phyloP scores from a whole-genome alignment of 768 basidiomycete species.

The Mycena galopus region DNA sequence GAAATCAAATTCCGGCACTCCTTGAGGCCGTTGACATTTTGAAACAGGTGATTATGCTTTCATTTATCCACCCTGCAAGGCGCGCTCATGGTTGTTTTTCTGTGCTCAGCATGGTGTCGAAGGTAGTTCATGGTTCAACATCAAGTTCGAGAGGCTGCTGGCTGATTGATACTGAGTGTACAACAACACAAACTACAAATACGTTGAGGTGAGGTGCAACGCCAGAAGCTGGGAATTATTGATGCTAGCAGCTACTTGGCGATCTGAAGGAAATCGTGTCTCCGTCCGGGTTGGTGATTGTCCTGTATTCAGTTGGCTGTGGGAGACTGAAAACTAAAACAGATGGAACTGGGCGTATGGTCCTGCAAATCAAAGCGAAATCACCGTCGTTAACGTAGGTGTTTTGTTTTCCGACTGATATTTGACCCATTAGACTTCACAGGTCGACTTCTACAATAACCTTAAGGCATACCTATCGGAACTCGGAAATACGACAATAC shows the following conservation, averaged over 20 bases:
- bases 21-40: slow-evolving; percentile 33
- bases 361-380: slow-evolving; percentile 33
- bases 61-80: neutral
- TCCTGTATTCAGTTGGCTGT: neutral
- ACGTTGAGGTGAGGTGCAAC: slow-evolving; percentile 19
- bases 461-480: slow-evolving; percentile 34
- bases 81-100: neutral
- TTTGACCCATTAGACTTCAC: neutral
- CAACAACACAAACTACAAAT: slow-evolving; percentile 37
- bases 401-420: neutral
- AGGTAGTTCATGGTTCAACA: neutral
- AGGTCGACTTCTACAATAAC: slow-evolving; percentile 38
- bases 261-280: slow-evolving; percentile 35
- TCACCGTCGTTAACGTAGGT: slow-evolving; percentile 35
- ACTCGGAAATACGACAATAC: slow-evolving; percentile 36
- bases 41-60: slow-evolving; percentile 14
- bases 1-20: slow-evolving; percentile 32
- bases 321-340: neutral
- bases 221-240: neutral
- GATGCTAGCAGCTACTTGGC: neutral
- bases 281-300: slow-evolving; percentile 25
- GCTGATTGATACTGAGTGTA: slow-evolving; percentile 21
- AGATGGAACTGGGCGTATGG: slow-evolving; percentile 36
- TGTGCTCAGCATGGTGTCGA: slow-evolving; percentile 30
- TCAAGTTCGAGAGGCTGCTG: neutral